phyloP scores from a whole-genome alignment of 2,329 filamentous ascomycete species.

The Colletotrichum zoysiae region DNA sequence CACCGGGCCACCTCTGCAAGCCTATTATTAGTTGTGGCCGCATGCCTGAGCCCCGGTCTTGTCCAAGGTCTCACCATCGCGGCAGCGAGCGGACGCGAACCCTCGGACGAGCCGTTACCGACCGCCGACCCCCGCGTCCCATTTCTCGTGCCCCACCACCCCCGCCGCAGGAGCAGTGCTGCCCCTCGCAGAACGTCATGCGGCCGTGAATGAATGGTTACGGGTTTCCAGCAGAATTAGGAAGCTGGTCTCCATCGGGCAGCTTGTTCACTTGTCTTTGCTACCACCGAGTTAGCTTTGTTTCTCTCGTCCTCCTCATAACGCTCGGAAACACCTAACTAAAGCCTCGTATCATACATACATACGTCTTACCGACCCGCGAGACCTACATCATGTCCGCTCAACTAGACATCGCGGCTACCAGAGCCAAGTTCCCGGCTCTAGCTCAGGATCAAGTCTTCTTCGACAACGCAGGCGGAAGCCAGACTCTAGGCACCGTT shows the following conservation, averaged over 20 bases:
- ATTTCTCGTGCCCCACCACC: constrained; percentile 11
- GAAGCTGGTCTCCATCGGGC: constrained; percentile 26
- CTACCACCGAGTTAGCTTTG: background rate
- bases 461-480: constrained; percentile 84
- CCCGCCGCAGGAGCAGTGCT: constrained; percentile 25
- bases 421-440: constrained; percentile 76
- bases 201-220: constrained; percentile 19
- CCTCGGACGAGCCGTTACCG: constrained; percentile 30
- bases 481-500: constrained; percentile 75
- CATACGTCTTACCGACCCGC: background rate
- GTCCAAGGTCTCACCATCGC: background rate
- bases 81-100: constrained; percentile 5
- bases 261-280: constrained; percentile 5
- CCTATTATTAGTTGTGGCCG: background rate
- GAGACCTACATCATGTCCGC: constrained; percentile 17
- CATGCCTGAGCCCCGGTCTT: constrained; percentile 3
- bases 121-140: constrained; percentile 31
- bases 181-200: constrained; percentile 29
- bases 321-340: no score
- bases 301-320: background rate
- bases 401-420: constrained; percentile 61
- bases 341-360: no score
- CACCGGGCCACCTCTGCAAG: background rate
- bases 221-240: constrained; percentile 10
- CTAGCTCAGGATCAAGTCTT: constrained; percentile 76